Evolutionary conservation across 1,284 basidiomycete genomes (phyloP), one percentile per base, ranked within the genome.

Genomic region (Apiotrichum sp.): DNA sequence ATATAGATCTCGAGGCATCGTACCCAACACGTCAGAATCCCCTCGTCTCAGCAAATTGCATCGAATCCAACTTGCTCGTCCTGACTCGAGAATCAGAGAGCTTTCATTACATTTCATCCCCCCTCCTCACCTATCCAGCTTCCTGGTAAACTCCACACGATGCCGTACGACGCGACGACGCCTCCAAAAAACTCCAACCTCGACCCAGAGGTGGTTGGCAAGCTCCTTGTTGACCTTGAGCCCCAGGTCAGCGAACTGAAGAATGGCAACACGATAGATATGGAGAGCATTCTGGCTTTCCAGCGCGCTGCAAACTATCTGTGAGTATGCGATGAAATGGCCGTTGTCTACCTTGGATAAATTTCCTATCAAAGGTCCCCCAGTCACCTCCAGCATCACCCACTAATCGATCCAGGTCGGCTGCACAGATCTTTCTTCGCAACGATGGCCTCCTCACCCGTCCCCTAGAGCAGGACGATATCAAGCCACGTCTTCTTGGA

Each of bases 401-500:
- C 3, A 31, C 43, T 43, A 53, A 32, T 53, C 42, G 6, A 22
- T 36, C 13, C 61, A 62, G 55, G 48, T 58, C 69, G n/a, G 65
- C 71, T n/a, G 72, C 75, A 6, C 74, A 79, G 86, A 91, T 93
- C 65, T 93, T 89, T 77, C 78, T 93, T 51, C 84, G 82, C 62
- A 77, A 82, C 62, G 87, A 91, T 64, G 81, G 84, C n/a, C 78
- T 89, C 3, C 76, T 89, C 46, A 81, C 85, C 57, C 77, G 81
- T 33, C 75, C 80, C 14, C 78, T 90, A 52, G 80, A 75, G 14
- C 74, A 79, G 33, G 82, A 86, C 47, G 81, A 90, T 68, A 84
- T 91, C 77, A 91, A 91, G 75, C 78, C 80, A 49, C 84, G 90
- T 59, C 81, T 93, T 22, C 81, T 93, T 13, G 80, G 80, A n/a